Conservation (phyloP, 2,329 filamentous ascomycete genomes). For the Ophiostoma sp. region DNA sequence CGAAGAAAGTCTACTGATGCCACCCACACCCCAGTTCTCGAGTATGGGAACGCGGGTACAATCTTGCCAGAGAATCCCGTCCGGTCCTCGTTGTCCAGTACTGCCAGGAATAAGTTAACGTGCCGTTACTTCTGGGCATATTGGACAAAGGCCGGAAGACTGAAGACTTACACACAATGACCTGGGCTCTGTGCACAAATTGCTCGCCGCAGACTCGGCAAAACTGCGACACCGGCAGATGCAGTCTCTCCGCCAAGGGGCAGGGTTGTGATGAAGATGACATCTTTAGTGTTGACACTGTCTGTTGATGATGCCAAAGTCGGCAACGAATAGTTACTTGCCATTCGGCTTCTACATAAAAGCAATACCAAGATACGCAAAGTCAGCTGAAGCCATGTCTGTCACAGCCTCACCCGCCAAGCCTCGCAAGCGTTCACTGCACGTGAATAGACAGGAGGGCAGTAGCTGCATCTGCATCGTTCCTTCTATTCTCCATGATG, state of each 20-base stretch:
- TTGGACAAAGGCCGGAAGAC: background rate
- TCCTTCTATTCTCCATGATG: background rate
- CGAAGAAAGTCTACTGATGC: background rate
- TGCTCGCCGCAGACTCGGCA: background rate
- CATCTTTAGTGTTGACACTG: background rate
- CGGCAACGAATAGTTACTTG: too few relatives aligned
- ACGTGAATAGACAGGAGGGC: background rate
- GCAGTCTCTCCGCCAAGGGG: background rate
- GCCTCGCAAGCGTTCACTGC: background rate
- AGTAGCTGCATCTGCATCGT: background rate
- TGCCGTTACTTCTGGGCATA: background rate
- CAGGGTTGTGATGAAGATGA: background rate
- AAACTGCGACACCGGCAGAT: background rate
- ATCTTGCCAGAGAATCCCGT: background rate
- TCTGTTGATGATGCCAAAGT: background rate
- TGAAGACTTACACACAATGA: background rate
- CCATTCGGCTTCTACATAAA: too few relatives aligned
- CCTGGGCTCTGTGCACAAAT: background rate
- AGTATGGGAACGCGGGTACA: background rate
- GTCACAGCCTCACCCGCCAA: background rate
- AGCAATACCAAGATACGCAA: background rate
- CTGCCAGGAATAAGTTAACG: background rate
- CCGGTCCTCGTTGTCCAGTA: background rate
- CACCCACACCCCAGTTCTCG: background rate
- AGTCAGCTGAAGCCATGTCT: background rate